Conservation (phyloP, 2,329 filamentous ascomycete genomes). For the Beauveria asiatica region DNA sequence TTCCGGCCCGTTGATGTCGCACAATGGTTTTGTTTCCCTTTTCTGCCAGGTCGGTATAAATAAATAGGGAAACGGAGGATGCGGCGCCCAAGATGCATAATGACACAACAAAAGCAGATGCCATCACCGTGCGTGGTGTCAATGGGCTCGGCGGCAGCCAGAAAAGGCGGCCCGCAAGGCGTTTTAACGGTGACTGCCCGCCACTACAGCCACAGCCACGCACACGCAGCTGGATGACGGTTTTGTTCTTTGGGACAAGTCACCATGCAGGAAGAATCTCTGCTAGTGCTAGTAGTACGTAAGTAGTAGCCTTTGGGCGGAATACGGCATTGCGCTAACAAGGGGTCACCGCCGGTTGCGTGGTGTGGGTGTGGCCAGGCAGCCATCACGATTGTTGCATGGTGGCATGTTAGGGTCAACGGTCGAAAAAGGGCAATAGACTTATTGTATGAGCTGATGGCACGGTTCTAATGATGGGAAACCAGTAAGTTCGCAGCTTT, state of each 20-base stretch:
- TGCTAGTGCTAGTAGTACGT: too few species aligned
- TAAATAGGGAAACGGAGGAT: not conserved
- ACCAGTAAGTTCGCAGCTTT: not conserved
- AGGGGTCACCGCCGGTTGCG: not conserved
- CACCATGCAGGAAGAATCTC: not conserved
- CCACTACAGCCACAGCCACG: slow-evolving; percentile 1
- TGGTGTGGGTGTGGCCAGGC: not conserved
- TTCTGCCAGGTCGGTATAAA: not conserved
- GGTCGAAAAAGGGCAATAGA: too few species aligned
- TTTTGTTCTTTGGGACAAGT: not conserved
- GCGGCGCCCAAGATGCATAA: not conserved
- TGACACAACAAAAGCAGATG: not conserved
- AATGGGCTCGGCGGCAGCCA: not conserved
- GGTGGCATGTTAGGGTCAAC: not conserved
- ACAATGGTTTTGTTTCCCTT: not conserved
- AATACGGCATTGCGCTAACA: not conserved
- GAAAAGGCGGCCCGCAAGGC: not conserved
- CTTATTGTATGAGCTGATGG: too few species aligned
- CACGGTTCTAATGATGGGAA: too few species aligned
- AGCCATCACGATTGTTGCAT: not conserved
- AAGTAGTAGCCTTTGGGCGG: not conserved
- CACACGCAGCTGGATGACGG: not conserved
- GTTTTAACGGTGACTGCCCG: not conserved
- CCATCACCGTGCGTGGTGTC: too few species aligned
- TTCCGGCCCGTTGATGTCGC: not conserved